These are phyloP conservation scores for Pascua sp. DNA, from an alignment of 1,284 basidiomycete species.

Conservation along the genomic window DNA sequence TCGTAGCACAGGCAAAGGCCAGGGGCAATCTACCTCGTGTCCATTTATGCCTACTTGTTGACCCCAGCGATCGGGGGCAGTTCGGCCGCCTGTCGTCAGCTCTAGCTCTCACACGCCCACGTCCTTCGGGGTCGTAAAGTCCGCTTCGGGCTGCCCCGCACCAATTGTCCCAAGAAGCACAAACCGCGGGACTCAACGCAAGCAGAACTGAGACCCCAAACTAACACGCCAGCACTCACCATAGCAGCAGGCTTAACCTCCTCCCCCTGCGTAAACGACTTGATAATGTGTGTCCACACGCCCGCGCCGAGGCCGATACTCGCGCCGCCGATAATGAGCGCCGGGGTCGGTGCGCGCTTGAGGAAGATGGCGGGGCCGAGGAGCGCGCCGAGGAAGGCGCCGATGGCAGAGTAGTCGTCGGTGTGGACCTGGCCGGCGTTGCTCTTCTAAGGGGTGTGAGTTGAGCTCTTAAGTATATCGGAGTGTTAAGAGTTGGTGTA, in stretches of 20 bases:
- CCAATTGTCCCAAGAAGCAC: too few relatives aligned
- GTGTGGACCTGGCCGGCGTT: constrained; percentile 35
- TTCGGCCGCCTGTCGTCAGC: too few relatives aligned
- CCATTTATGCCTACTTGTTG: too few relatives aligned
- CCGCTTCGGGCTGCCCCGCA: too few relatives aligned
- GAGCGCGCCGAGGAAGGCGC: constrained; percentile 37
- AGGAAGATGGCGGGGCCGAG: constrained; percentile 44
- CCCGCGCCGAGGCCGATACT: constrained; percentile 43
- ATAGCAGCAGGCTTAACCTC: constrained; percentile 38
- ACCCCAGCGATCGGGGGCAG: too few relatives aligned
- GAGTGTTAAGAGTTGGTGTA: neutral
- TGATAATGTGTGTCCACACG: constrained; percentile 34
- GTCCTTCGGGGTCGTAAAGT: too few relatives aligned
- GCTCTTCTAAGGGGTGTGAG: constrained; percentile 20
- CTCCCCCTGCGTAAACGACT: constrained; percentile 32
- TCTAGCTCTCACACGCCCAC: too few relatives aligned
- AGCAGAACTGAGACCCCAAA: neutral
- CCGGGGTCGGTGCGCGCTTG: constrained; percentile 32
- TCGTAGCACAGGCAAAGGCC: too few relatives aligned
- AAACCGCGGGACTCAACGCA: too few relatives aligned
- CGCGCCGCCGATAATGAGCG: constrained; percentile 41
- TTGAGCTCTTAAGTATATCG: neutral
- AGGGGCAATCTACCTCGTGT: too few relatives aligned
- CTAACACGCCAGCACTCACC: constrained; percentile 25
- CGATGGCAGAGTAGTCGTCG: constrained; percentile 48